A percentile compares a stretch with the other conserved stretches of the same genome.
These are phyloP conservation scores for Lumnitzera racemosa DNA, from an alignment of 345 rosid genomes.

Conservation along the genomic window DNA sequence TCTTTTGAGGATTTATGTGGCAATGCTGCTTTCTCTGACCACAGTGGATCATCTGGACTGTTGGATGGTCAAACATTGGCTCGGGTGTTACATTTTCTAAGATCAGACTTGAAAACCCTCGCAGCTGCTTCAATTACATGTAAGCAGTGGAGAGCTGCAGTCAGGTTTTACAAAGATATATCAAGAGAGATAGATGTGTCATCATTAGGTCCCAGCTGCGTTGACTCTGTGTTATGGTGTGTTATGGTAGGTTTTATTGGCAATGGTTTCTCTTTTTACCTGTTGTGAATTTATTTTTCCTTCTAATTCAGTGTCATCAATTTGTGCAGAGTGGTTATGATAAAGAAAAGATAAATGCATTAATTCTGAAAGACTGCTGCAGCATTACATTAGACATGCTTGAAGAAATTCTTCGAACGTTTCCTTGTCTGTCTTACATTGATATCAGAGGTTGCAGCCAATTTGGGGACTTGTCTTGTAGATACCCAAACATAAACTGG, in stretches of 20 bases:
- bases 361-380: conserved; percentile 75
- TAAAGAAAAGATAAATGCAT: conserved; percentile 57
- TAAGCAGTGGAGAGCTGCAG: conserved; percentile 87
- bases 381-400: conserved; percentile 53
- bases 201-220: conserved; percentile 64
- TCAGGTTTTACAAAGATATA: conserved; percentile 61
- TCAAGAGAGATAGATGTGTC: conserved; percentile 76
- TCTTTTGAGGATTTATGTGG: conserved; percentile 77
- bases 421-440: conserved; percentile 57
- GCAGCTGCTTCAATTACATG: conserved; percentile 79
- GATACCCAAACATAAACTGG: conserved; percentile 60
- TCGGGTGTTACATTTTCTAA: conserved; percentile 77
- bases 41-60: conserved; percentile 63
- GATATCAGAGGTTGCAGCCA: conserved; percentile 91
- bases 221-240: conserved; percentile 49
- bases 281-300: conserved; percentile 19
- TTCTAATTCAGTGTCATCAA: too few relatives aligned
- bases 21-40: conserved; percentile 39
- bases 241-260: conserved; percentile 51
- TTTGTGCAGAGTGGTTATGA: conserved; percentile 68
- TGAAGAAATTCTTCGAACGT: conserved; percentile 55
- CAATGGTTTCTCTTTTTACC: not conserved
- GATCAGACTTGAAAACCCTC: conserved; percentile 71
- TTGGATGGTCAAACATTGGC: conserved; percentile 72
- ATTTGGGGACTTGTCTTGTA: conserved; percentile 50